Conservation (phyloP, 78 protist genomes). For the Ministeria vibrans region DNA sequence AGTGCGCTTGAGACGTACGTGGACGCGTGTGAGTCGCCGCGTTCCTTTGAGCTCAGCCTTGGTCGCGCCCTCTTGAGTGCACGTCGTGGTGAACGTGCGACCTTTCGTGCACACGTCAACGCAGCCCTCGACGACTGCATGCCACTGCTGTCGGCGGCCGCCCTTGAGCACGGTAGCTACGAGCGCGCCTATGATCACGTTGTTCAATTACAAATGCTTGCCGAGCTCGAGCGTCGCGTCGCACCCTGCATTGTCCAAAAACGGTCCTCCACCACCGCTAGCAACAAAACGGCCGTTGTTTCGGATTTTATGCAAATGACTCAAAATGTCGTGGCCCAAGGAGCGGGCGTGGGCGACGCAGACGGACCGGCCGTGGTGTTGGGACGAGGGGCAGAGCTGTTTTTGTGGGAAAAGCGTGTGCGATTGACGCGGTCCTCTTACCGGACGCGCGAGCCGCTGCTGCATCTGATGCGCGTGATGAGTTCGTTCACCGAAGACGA, state of each 20-base stretch:
- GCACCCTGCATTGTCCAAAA: not conserved
- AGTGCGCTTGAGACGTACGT: not conserved
- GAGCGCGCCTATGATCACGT: constrained; percentile 52
- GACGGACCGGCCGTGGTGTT: not conserved
- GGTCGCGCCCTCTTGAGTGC: not conserved
- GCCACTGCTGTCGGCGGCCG: constrained; percentile 35
- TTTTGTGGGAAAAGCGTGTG: constrained; percentile 36
- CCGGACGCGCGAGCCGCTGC: constrained; percentile 41
- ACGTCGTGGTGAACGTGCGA: not conserved
- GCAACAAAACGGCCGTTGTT: too few relatives aligned
- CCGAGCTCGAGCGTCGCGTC: constrained; percentile 62
- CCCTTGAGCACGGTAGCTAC: constrained; percentile 27
- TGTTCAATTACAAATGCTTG: constrained; percentile 52
- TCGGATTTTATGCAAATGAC: not conserved
- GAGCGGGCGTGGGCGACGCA: not conserved
- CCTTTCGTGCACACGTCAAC: not conserved
- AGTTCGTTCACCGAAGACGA: not conserved
- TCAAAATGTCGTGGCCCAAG: not conserved
- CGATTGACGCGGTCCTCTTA: constrained; percentile 32
- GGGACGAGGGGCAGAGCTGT: not conserved
- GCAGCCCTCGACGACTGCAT: not conserved
- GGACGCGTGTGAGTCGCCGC: not conserved
- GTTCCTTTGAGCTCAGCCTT: not conserved
- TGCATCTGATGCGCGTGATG: constrained; percentile 32
- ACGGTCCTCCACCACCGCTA: not conserved